Percentiles rank a stretch among this genome's conserved stretches.
These are phyloP conservation scores for Phellopilus nigrolimitatus DNA, from an alignment of 1,284 basidiomycete species.

Conservation along the genomic window DNA sequence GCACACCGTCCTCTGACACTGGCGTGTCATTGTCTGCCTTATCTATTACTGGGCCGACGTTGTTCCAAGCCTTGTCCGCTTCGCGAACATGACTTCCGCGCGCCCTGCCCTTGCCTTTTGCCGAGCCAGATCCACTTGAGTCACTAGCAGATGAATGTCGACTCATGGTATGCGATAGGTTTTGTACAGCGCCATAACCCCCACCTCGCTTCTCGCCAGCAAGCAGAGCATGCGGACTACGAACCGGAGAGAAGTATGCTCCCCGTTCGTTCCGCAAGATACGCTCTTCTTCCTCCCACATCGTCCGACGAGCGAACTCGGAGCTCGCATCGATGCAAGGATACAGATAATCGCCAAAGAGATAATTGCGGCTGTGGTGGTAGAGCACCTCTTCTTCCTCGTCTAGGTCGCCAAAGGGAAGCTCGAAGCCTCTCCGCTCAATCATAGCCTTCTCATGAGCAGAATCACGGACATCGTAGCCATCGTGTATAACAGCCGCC, in stretches of 20 bases:
- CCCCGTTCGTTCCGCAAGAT: slow-evolving; percentile 64
- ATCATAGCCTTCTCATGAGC: slow-evolving; percentile 34
- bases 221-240: slow-evolving; percentile 42
- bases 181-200: slow-evolving; percentile 56
- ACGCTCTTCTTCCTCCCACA: slow-evolving; percentile 72
- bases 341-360: slow-evolving; percentile 93
- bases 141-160: slow-evolving; percentile 14
- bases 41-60: slow-evolving; percentile 33
- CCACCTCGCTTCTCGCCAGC: slow-evolving; percentile 31
- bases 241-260: slow-evolving; percentile 60
- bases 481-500: slow-evolving; percentile 62
- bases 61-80: slow-evolving; percentile 7
- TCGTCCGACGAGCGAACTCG: slow-evolving; percentile 55
- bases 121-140: slow-evolving; percentile 17
- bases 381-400: slow-evolving; percentile 69
- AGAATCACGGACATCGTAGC: slow-evolving; percentile 44
- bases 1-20: slow-evolving; percentile 31
- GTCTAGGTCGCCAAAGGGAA: slow-evolving; percentile 62
- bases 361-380: slow-evolving; percentile 60
- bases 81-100: slow-evolving; percentile 24
- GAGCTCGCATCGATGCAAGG: slow-evolving; percentile 85
- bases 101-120: slow-evolving; percentile 22
- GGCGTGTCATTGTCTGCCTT: slow-evolving; percentile 37
- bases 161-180: slow-evolving; percentile 21
- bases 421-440: slow-evolving; percentile 54